Base-by-base conservation (phyloP, 306 rosid species). In the Gastrolobium bilobum region DNA sequence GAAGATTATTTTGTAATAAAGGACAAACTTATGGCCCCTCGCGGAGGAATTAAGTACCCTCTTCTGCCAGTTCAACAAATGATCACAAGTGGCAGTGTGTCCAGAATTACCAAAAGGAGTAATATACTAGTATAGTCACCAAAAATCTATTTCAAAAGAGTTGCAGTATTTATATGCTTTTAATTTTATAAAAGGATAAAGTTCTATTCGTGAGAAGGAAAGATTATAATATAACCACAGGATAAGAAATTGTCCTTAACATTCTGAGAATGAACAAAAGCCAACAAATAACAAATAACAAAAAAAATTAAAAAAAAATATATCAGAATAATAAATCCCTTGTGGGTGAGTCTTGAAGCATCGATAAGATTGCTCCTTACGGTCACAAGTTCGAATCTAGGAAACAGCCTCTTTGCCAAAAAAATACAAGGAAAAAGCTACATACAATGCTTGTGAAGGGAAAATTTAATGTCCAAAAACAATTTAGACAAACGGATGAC, bases 11-110 rank as follows among this genome's bases (percentile, higher is more conserved):
- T 13, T 48, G 62, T 40, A 77, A 53, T 46, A 51, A 68, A 42
- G 59, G 76, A 68, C 13, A 30, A 40, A 54, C 60, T 47, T 13
- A 58, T 26, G 26, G 4, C 43, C 26, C 40, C 26, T 46, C 4
- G 30, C 3, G 58, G 52, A 43, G 74, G 35, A 66, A 42, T 8
- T 13, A 67, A 10, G 54, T 37, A 61, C 35, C 33, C 61, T 50
- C 34, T n/a, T 34, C 74, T n/a, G 42, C 66, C 53, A 56, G 42
- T 72, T 56, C 30, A 72, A 31, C 66, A 65, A 53, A 52, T 58
- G 62, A 77, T 7, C 35, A 75, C 15, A 77, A 52, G 50, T n/a
- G 13, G 64, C 67, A 31, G 37, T 65, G 10, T 63, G 53, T 53
- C 39, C 10, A 4, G 4, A 53, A 67, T 69, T 54, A 42, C 43